These are phyloP conservation scores for Fomitopsis serialis DNA, from an alignment of 768 basidiomycete species.

Conservation along the genomic window DNA sequence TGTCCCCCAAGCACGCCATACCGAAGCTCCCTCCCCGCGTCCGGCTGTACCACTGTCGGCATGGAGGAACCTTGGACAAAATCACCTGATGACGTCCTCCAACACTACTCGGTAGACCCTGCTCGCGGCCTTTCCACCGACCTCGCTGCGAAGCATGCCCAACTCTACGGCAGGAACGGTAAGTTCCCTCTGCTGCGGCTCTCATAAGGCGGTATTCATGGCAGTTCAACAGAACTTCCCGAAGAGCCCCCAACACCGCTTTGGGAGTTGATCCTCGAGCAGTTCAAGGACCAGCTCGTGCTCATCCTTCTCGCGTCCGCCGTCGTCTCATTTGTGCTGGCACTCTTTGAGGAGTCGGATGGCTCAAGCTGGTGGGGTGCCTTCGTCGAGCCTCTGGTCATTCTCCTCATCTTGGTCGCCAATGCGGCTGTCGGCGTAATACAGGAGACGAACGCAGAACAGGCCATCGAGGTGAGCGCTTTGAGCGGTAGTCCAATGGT, in stretches of 20 bases:
- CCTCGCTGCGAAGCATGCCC: conserved; percentile 68
- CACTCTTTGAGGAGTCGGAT: conserved; percentile 75
- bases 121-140: conserved; percentile 56
- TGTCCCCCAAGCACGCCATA: neutral
- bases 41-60: conserved; percentile 1
- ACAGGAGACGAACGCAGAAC: conserved; percentile 94
- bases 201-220: conserved; percentile 5
- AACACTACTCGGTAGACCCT: conserved; percentile 65
- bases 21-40: neutral
- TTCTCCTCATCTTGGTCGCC: conserved; percentile 90
- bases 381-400: conserved; percentile 94
- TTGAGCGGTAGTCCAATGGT: neutral
- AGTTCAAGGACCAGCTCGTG: conserved; percentile 98
- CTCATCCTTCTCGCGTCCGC: conserved; percentile 94
- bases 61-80: conserved; percentile 79
- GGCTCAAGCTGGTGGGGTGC: conserved; percentile 69
- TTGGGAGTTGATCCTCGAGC: conserved; percentile 94
- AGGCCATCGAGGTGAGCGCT: conserved; percentile 89
- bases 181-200: conserved; percentile 12
- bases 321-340: conserved; percentile 88
- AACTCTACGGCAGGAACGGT: conserved; percentile 87
- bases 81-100: conserved; percentile 61
- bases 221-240: conserved; percentile 63
- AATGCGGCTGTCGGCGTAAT: conserved; percentile 98
- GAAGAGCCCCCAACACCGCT: conserved; percentile 89